A percentile compares a stretch with the other conserved stretches of the same genome.
Conservation (phyloP, 495 filamentous ascomycete genomes). For the Chaetomidium leptoderma region DNA sequence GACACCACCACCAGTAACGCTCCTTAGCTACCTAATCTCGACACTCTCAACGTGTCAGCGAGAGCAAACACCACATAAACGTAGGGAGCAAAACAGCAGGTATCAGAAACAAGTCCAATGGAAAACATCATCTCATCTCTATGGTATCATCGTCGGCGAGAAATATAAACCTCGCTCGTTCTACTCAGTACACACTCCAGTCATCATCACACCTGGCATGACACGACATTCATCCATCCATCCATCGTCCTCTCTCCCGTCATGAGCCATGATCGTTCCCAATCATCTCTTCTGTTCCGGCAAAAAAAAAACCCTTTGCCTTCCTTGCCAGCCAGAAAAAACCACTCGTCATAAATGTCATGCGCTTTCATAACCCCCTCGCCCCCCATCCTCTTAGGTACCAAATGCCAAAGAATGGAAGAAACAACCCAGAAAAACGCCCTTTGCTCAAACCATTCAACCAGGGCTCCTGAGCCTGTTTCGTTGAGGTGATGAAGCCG, state of each 20-base stretch:
- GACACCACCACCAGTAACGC: too few relatives aligned
- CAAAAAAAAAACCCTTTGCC: neutral
- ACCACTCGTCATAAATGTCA: neutral
- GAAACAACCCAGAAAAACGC: neutral
- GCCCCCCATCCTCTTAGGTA: neutral
- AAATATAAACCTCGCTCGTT: neutral
- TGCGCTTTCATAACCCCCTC: neutral
- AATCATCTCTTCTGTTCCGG: neutral
- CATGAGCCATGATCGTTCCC: neutral
- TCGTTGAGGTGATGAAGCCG: too few relatives aligned
- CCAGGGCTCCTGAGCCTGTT: constrained; percentile 9
- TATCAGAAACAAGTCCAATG: neutral
- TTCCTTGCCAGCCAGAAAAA: neutral
- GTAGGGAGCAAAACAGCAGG: too few relatives aligned
- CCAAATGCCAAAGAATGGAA: neutral
- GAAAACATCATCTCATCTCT: neutral
- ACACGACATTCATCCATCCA: too few relatives aligned
- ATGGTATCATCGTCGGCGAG: neutral
- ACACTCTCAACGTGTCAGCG: too few relatives aligned
- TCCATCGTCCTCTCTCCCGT: too few relatives aligned
- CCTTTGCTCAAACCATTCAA: neutral
- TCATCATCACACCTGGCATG: neutral
- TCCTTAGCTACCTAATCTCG: too few relatives aligned
- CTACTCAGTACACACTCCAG: neutral
- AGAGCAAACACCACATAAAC: too few relatives aligned